Percentiles rank a stretch among this genome's conserved stretches.
Conservation (phyloP, 1,139 yeast genomes). For the Nematodospora anomalae region DNA sequence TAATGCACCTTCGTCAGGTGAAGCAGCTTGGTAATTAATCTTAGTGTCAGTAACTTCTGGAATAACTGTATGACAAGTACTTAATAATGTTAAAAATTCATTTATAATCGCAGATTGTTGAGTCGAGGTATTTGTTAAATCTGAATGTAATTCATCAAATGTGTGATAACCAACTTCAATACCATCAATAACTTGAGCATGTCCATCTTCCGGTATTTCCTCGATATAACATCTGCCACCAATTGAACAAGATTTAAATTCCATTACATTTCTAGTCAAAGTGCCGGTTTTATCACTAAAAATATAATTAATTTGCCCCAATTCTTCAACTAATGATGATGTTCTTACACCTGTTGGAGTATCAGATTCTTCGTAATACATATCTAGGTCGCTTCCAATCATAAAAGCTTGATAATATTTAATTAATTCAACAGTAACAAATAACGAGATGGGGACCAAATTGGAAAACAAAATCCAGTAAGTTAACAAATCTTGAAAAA, state of each 20-base stretch:
- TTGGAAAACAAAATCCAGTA: slow-evolving; percentile 96
- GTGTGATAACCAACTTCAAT: slow-evolving; percentile 79
- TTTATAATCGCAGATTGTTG: slow-evolving; percentile 67
- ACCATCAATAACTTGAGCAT: slow-evolving; percentile 70
- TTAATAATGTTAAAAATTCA: slow-evolving; percentile 78
- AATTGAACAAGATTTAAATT: slow-evolving; percentile 89
- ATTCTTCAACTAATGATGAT: slow-evolving; percentile 90
- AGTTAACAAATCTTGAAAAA: slow-evolving; percentile 84
- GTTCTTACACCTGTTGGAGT: slow-evolving; percentile 96
- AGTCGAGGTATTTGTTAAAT: slow-evolving; percentile 38
- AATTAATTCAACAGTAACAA: slow-evolving; percentile 93
- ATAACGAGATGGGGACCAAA: slow-evolving; percentile 90
- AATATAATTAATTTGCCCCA: slow-evolving; percentile 93
- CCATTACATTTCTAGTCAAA: slow-evolving; percentile 92
- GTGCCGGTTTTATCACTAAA: slow-evolving; percentile 98
- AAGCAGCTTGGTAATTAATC: slow-evolving; percentile 95
- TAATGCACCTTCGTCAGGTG: slow-evolving; percentile 98
- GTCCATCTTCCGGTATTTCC: slow-evolving; percentile 88
- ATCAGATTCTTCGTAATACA: slow-evolving; percentile 84
- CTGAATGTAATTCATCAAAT: slow-evolving; percentile 61
- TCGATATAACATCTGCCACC: slow-evolving; percentile 90
- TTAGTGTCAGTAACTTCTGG: slow-evolving; percentile 75
- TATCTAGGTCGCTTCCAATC: slow-evolving; percentile 91
- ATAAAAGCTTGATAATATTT: slow-evolving; percentile 93
- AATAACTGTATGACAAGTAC: slow-evolving; percentile 96